Conservation (phyloP, 108 stramenopile species). For the Skeletonema tropicum region DNA sequence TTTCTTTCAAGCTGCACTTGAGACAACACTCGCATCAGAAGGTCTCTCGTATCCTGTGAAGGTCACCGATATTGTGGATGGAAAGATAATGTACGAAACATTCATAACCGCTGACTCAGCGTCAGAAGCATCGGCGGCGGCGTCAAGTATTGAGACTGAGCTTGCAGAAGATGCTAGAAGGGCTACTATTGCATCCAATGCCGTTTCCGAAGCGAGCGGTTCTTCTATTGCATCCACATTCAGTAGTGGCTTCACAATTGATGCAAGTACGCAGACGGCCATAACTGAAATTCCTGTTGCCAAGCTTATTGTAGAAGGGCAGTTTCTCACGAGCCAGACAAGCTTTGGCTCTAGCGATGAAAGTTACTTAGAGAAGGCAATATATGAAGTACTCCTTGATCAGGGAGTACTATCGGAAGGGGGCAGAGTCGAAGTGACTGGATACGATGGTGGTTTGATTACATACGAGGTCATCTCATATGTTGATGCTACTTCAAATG, state of each 20-base stretch:
- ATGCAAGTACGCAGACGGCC: background rate
- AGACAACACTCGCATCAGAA: too few species aligned
- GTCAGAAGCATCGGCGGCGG: background rate
- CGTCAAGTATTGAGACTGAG: background rate
- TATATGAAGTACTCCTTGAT: background rate
- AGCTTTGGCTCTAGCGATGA: background rate
- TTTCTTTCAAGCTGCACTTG: constrained; percentile 16
- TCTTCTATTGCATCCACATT: background rate
- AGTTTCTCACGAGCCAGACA: background rate
- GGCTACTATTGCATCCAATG: background rate
- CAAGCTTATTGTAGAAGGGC: background rate
- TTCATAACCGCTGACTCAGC: background rate
- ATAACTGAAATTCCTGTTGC: background rate
- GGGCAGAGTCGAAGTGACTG: background rate
- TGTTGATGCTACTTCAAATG: too few species aligned
- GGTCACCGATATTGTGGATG: background rate
- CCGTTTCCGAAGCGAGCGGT: background rate
- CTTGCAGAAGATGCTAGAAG: background rate
- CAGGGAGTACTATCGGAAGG: background rate
- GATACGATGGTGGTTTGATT: background rate
- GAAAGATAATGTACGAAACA: background rate
- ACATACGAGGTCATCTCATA: too few species aligned
- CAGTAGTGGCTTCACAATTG: background rate
- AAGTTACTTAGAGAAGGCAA: background rate
- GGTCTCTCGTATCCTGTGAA: background rate